phyloP scores from a whole-genome alignment of 179 eudicot genomes.

The Carnegiea gigantea region DNA sequence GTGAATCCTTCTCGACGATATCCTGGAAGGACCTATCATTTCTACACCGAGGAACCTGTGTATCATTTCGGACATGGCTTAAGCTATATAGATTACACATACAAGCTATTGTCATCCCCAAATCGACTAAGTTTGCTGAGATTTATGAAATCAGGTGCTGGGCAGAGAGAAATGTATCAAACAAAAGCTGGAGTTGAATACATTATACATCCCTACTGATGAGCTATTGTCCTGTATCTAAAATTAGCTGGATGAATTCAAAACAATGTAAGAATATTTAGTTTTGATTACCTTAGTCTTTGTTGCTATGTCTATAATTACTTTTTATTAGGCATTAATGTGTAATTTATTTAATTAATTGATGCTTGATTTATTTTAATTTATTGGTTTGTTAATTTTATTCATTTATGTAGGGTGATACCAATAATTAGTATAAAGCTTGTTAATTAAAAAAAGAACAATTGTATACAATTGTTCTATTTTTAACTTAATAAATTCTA shows the following conservation, averaged over 20 bases:
- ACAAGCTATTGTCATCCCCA: slow-evolving; percentile 63
- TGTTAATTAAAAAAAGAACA: too few species aligned
- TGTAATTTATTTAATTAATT: too few species aligned
- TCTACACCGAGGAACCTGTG: slow-evolving; percentile 65
- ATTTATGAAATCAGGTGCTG: neutral
- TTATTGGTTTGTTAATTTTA: too few species aligned
- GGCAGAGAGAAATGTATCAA: slow-evolving; percentile 28
- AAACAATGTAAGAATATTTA: too few species aligned
- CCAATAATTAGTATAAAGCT: too few species aligned
- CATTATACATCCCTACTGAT: slow-evolving; percentile 31
- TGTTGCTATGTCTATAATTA: too few species aligned
- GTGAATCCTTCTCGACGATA: slow-evolving; percentile 70
- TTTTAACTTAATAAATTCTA: too few species aligned
- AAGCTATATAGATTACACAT: slow-evolving; percentile 70
- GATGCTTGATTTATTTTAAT: too few species aligned
- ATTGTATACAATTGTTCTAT: too few species aligned
- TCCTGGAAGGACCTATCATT: slow-evolving; percentile 92
- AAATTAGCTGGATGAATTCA: accelerated
- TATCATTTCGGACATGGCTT: slow-evolving; percentile 85
- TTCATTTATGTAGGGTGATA: too few species aligned
- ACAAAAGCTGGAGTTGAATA: slow-evolving; percentile 12
- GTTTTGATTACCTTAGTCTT: too few species aligned
- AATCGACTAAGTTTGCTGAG: slow-evolving; percentile 34
- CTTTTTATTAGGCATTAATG: too few species aligned
- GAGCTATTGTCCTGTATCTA: slow-evolving; percentile 45